These are phyloP conservation scores for Galerina sulciceps DNA, from an alignment of 768 basidiomycete genomes.

Conservation along the genomic window DNA sequence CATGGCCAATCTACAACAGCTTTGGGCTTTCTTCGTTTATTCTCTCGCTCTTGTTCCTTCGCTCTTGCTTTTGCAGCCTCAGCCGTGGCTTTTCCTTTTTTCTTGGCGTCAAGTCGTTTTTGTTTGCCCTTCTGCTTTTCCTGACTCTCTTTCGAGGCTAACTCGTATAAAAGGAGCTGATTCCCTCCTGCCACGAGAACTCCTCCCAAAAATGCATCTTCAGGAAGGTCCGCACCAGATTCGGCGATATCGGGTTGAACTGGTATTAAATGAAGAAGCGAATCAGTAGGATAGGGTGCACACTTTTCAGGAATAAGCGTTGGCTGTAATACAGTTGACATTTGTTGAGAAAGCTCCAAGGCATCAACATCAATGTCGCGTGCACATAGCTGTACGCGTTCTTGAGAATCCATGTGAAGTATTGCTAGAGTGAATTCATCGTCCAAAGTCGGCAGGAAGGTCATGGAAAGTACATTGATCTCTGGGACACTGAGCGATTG, in stretches of 20 bases:
- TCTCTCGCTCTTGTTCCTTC: slow-evolving; percentile 62
- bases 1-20: slow-evolving; percentile 76
- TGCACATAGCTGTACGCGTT: slow-evolving; percentile 64
- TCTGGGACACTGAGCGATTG: slow-evolving; percentile 55
- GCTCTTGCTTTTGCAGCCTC: slow-evolving; percentile 51
- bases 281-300: slow-evolving; percentile 47
- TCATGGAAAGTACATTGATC: slow-evolving; percentile 67
- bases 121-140: slow-evolving; percentile 60
- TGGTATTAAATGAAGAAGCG: slow-evolving; percentile 43
- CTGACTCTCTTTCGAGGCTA: slow-evolving; percentile 49
- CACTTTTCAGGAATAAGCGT: slow-evolving; percentile 54
- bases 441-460: slow-evolving; percentile 55
- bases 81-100: slow-evolving; percentile 45
- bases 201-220: slow-evolving; percentile 57
- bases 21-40: slow-evolving; percentile 55
- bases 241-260: slow-evolving; percentile 35
- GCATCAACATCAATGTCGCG: slow-evolving; percentile 57
- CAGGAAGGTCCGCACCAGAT: slow-evolving; percentile 31
- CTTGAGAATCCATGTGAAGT: slow-evolving; percentile 65
- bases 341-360: slow-evolving; percentile 51
- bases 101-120: slow-evolving; percentile 53
- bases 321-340: slow-evolving; percentile 53
- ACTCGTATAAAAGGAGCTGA: slow-evolving; percentile 65
- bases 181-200: slow-evolving; percentile 72
- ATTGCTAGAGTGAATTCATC: slow-evolving; percentile 63